Base-by-base conservation (phyloP, 2,329 filamentous ascomycete genomes). In the Penicillium sp. region DNA sequence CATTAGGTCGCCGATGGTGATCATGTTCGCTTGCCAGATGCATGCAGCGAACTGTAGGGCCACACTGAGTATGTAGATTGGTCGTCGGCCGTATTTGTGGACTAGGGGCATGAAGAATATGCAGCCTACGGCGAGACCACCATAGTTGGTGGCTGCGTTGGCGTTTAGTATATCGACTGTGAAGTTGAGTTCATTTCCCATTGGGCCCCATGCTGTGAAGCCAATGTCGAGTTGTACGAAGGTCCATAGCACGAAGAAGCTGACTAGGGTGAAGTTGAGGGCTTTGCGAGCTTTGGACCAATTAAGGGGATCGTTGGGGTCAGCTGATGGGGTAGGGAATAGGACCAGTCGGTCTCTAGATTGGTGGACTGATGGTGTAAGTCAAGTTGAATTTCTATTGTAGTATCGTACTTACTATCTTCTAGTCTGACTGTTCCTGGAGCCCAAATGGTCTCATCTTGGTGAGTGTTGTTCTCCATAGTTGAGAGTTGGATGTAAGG, bases 21-120 rank as follows among this genome's bases (percentile, higher is more conserved):
- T 56, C 9, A 76, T 73, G 16, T 71, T 67, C 0, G 80, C 81
- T 10, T 72, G 70, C 79, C 79, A 82, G 20, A 76, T 64, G 6
- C 66, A 65, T 1, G 66, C 61, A 0, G 57, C 74, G 29, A 79
- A 65, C 37, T 78, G 75, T 2, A 78, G 59, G 0, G 69, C 55
- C 0, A 71, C 65, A 59, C 76, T 80, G 49, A 78, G 51, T 14
- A 81, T 62, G 55, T 81, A 81, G 3, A 81, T 61, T 1, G 76
- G 76, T 3, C 79, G 74, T 6, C 78, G 69, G 2, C 79, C 79
- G 53, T 72, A 81, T 44, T 79, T 80, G 50, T 76, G 68, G 4
- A 76, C 75, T 18, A 81, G 73, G 0, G 79, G 78, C 8, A 80
- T 73, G 43, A 81, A 70, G 11, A 81, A 50, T 8, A 79, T 59